Evolutionary conservation across 75 land plant species (phyloP).

Genomic region (Azolla pinnata): DNA sequence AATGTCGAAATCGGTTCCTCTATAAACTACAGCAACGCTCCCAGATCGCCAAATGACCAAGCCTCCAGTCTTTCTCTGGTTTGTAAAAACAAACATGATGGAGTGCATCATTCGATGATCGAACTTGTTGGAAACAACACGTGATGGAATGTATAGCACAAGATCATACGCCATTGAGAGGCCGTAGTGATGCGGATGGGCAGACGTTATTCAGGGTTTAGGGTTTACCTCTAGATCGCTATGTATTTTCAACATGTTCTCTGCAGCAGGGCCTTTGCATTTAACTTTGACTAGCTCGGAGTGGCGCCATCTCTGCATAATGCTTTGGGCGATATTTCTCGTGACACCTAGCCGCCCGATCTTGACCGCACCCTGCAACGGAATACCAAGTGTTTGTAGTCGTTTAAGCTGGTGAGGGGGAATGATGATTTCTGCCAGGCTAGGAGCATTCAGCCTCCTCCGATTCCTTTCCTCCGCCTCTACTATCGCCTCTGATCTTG

Average conservation of each 20-base stretch:
- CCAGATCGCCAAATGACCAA: constrained; percentile 72
- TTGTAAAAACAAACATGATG: constrained; percentile 5
- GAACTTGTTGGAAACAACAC: too few species aligned
- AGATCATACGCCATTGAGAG: too few species aligned
- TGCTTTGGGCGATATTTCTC: constrained; percentile 52
- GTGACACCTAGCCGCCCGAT: constrained; percentile 78
- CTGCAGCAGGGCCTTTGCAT: constrained; percentile 60
- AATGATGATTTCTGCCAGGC: constrained; percentile 83
- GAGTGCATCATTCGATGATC: too few species aligned
- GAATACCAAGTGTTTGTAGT: constrained; percentile 54
- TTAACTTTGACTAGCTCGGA: constrained; percentile 75
- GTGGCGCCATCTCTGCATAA: constrained; percentile 69
- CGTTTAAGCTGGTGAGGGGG: constrained; percentile 77
- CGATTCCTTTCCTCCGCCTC: constrained; percentile 17
- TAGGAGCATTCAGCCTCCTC: constrained; percentile 50
- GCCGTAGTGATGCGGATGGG: too few species aligned
- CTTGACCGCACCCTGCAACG: constrained; percentile 44
- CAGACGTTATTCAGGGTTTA: too few species aligned
- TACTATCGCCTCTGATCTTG: background rate
- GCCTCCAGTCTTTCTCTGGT: constrained; percentile 72
- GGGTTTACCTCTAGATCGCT: constrained; percentile 76
- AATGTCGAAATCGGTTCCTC: constrained; percentile 47
- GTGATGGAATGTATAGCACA: too few species aligned
- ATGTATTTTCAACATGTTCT: constrained; percentile 86
- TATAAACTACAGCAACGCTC: constrained; percentile 43